Evolutionary conservation across 2,329 filamentous ascomycete species (phyloP).

Genomic region (Penicillium sp.): DNA sequence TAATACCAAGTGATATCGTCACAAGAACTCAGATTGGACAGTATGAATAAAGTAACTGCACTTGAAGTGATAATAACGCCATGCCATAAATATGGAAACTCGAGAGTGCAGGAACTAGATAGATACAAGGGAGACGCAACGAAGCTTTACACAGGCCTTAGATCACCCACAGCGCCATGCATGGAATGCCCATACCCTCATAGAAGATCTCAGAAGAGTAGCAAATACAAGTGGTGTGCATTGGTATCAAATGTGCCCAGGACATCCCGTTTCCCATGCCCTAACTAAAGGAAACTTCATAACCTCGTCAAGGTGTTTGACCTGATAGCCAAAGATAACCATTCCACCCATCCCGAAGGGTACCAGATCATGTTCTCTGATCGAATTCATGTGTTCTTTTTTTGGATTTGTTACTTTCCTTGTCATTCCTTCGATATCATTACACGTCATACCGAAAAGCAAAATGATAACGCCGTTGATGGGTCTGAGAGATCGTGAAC

Average conservation of each 20-base stretch:
- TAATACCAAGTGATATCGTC: too few relatives aligned
- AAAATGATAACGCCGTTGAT: conserved; percentile 6
- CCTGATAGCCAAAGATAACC: not conserved
- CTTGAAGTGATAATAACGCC: not conserved
- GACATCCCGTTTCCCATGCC: not conserved
- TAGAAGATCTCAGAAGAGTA: not conserved
- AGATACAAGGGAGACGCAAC: not conserved
- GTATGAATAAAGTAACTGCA: too few relatives aligned
- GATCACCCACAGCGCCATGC: not conserved
- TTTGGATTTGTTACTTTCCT: conserved; percentile 2
- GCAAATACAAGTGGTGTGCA: not conserved
- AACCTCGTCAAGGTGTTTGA: not conserved
- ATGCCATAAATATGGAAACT: not conserved
- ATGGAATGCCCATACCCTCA: not conserved
- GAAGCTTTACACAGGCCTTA: not conserved
- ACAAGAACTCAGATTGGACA: too few relatives aligned
- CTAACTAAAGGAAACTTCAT: conserved; percentile 4
- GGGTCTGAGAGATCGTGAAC: conserved; percentile 4
- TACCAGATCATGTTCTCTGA: not conserved
- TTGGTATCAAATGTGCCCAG: conserved; percentile 1
- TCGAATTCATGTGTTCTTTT: not conserved
- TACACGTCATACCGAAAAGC: conserved; percentile 11
- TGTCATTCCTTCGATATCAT: conserved; percentile 9
- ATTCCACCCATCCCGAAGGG: not conserved
- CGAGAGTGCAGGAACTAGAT: not conserved